Evolutionary conservation across 306 rosid species (phyloP).

Genomic region (Ormosia semicastrata): DNA sequence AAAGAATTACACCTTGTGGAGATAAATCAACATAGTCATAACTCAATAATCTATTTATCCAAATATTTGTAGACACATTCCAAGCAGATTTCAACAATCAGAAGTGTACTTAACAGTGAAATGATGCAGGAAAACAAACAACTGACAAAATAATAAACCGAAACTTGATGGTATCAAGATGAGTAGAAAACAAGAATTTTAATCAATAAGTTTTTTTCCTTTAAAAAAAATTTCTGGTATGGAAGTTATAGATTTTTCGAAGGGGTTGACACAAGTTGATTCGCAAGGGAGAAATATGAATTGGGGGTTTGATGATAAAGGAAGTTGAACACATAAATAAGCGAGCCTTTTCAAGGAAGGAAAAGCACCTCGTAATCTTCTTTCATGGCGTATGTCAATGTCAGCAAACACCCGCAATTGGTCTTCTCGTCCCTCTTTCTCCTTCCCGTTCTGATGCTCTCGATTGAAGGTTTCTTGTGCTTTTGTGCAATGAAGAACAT

Average conservation of each 20-base stretch:
- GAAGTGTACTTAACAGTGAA: not conserved
- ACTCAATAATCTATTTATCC: not conserved
- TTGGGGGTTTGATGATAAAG: not conserved
- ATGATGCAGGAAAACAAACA: not conserved
- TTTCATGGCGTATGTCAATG: constrained; percentile 39
- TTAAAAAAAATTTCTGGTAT: too few species aligned
- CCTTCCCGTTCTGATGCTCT: not conserved
- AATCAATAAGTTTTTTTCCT: not conserved
- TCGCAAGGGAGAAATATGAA: not conserved
- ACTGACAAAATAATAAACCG: not conserved
- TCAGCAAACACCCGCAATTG: not conserved
- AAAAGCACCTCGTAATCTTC: constrained; percentile 61
- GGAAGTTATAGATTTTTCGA: not conserved
- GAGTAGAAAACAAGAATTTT: too few species aligned
- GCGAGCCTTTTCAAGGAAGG: too few species aligned
- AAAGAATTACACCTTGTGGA: not conserved
- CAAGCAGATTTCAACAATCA: not conserved
- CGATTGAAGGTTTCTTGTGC: too few species aligned
- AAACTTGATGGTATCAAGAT: not conserved
- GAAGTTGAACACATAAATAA: not conserved
- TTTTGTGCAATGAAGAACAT: too few species aligned
- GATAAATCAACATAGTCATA: not conserved
- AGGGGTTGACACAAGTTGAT: not conserved
- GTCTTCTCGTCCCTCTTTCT: not conserved
- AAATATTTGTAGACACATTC: not conserved